These are phyloP conservation scores for Trametes gibbosa DNA, from an alignment of 768 basidiomycete species.

Conservation along the genomic window DNA sequence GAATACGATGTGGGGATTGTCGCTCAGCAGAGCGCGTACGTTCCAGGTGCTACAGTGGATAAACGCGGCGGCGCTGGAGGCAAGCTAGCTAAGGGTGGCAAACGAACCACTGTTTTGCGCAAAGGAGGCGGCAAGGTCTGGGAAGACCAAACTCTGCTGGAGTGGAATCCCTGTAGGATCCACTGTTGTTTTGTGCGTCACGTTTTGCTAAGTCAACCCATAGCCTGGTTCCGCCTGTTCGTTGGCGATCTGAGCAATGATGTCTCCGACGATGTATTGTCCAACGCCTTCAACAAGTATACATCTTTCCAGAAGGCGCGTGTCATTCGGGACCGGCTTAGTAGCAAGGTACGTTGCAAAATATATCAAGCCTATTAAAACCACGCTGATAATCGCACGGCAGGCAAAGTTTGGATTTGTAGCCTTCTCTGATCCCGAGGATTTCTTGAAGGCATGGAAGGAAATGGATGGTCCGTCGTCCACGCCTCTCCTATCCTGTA, in stretches of 20 bases:
- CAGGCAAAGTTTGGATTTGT: slow-evolving; percentile 98
- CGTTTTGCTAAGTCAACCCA: not conserved
- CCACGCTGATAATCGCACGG: slow-evolving; percentile 6
- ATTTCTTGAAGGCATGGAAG: slow-evolving; percentile 98
- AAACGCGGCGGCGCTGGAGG: slow-evolving; percentile 84
- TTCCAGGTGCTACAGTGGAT: slow-evolving; percentile 88
- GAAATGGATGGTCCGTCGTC: slow-evolving; percentile 89
- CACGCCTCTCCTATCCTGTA: not conserved
- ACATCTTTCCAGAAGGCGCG: slow-evolving; percentile 92
- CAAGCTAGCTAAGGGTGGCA: slow-evolving; percentile 85
- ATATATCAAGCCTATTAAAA: not conserved
- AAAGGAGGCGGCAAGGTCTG: slow-evolving; percentile 97
- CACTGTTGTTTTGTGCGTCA: not conserved
- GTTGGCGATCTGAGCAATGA: slow-evolving; percentile 98
- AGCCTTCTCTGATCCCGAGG: slow-evolving; percentile 96
- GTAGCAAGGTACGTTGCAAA: slow-evolving; percentile 70
- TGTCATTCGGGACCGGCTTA: slow-evolving; percentile 91
- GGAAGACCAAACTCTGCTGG: slow-evolving; percentile 96
- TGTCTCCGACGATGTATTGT: slow-evolving; percentile 91
- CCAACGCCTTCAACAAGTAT: slow-evolving; percentile 93
- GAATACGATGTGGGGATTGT: slow-evolving; percentile 91
- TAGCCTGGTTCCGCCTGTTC: slow-evolving; percentile 97
- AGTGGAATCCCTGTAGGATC: slow-evolving; percentile 91
- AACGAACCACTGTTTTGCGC: slow-evolving; percentile 88
- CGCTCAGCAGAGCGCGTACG: slow-evolving; percentile 89